Percentiles rank a stretch among this genome's conserved stretches.
These are phyloP conservation scores for Calonectria crousiana DNA, from an alignment of 2,329 filamentous ascomycete species.

Conservation along the genomic window DNA sequence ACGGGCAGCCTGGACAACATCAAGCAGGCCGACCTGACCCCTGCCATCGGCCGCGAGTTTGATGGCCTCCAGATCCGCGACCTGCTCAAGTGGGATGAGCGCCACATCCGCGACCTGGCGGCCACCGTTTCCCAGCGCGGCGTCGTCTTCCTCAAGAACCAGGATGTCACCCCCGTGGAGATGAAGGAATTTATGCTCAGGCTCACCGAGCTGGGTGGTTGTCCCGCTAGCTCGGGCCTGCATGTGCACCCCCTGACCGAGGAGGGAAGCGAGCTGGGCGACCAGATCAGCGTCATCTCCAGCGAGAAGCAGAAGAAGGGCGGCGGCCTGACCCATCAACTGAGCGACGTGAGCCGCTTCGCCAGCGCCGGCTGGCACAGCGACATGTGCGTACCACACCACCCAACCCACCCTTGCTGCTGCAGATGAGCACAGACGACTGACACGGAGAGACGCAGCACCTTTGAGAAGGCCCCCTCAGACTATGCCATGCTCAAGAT, in stretches of 20 bases:
- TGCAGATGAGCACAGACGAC: slow-evolving; percentile 7
- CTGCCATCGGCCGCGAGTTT: slow-evolving; percentile 64
- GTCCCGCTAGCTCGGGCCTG: slow-evolving; percentile 60
- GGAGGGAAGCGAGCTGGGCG: slow-evolving; percentile 63
- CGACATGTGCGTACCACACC: slow-evolving; percentile 61
- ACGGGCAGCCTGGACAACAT: slow-evolving; percentile 56
- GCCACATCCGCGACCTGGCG: slow-evolving; percentile 65
- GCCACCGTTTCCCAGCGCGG: slow-evolving; percentile 59
- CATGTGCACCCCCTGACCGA: slow-evolving; percentile 68
- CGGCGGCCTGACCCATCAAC: slow-evolving; percentile 62
- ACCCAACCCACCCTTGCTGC: not conserved
- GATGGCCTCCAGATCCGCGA: slow-evolving; percentile 50
- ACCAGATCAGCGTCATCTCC: slow-evolving; percentile 69
- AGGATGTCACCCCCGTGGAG: slow-evolving; percentile 51
- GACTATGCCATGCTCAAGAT: slow-evolving; percentile 73
- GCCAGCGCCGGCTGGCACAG: slow-evolving; percentile 59
- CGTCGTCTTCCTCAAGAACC: slow-evolving; percentile 53
- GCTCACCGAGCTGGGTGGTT: slow-evolving; percentile 49
- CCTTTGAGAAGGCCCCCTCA: slow-evolving; percentile 69
- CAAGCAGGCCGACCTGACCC: slow-evolving; percentile 56
- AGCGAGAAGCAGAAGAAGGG: slow-evolving; percentile 68
- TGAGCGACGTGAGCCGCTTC: slow-evolving; percentile 62
- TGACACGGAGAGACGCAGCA: slow-evolving; percentile 39
- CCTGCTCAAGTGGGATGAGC: slow-evolving; percentile 55
- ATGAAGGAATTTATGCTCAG: slow-evolving; percentile 54